Percentiles rank a stretch among this genome's conserved stretches.
phyloP scores from a whole-genome alignment of 2,329 filamentous ascomycete species.

The Zarea fungicola region DNA sequence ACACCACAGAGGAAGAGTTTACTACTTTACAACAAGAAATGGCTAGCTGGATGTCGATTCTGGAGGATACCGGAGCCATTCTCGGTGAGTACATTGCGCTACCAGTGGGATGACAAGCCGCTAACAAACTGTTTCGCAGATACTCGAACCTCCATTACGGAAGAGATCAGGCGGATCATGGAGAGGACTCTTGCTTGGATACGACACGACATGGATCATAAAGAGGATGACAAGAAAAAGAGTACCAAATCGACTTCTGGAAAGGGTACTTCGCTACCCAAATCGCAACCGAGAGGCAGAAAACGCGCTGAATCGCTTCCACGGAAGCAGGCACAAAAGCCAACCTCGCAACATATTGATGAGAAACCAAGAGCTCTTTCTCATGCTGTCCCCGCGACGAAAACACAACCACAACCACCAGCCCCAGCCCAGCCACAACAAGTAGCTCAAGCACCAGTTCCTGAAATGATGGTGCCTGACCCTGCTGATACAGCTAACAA shows the following conservation, averaged over 20 bases:
- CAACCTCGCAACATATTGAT: constrained; percentile 1
- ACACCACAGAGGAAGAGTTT: constrained; percentile 54
- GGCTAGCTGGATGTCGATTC: constrained; percentile 62
- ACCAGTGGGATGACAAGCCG: not conserved
- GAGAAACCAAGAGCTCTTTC: not conserved
- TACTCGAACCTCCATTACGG: constrained; percentile 37
- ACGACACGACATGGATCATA: constrained; percentile 42
- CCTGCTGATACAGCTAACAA: constrained; percentile 22
- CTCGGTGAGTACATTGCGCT: constrained; percentile 48
- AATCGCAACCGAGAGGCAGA: not conserved
- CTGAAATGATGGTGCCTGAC: not conserved
- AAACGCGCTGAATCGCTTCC: not conserved
- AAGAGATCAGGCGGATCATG: constrained; percentile 43
- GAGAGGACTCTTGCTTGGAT: constrained; percentile 49
- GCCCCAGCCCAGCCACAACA: not conserved
- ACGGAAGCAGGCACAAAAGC: constrained; percentile 3
- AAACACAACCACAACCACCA: not conserved
- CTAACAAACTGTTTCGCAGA: constrained; percentile 30
- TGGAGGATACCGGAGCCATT: constrained; percentile 61
- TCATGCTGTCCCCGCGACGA: not conserved
- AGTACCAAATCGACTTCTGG: not conserved
- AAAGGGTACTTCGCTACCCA: constrained; percentile 4
- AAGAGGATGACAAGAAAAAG: constrained; percentile 19
- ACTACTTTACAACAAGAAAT: constrained; percentile 60
- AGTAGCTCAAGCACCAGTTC: not conserved